Conservation (phyloP, 2,329 filamentous ascomycete genomes). For the Fusarium abutilonis region DNA sequence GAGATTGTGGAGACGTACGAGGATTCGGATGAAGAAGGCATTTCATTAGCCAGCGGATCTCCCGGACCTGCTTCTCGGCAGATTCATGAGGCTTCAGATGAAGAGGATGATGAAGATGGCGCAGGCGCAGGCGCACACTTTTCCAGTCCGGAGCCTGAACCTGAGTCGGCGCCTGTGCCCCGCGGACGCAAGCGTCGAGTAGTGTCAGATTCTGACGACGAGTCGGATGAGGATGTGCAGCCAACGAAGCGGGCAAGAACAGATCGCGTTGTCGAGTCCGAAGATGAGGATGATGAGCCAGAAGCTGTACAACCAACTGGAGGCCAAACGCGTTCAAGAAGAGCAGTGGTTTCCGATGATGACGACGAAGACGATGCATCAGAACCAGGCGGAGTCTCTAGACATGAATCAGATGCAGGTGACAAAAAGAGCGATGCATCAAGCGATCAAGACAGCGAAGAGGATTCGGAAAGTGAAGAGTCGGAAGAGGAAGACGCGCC, state of each 20-base stretch:
- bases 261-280: constrained; percentile 30
- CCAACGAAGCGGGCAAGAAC: constrained; percentile 43
- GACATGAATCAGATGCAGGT: constrained; percentile 4
- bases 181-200: constrained; percentile 45
- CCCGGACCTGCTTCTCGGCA: constrained; percentile 1
- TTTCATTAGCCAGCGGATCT: constrained; percentile 24
- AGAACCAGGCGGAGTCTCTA: constrained; percentile 27
- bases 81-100: constrained; percentile 20
- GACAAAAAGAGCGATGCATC: background rate
- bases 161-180: constrained; percentile 10
- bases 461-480: constrained; percentile 11
- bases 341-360: constrained; percentile 16
- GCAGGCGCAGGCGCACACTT: constrained; percentile 40
- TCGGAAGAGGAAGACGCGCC: constrained; percentile 28
- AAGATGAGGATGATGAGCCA: constrained; percentile 37
- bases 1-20: constrained; percentile 43
- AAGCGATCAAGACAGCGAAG: constrained; percentile 8
- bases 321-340: constrained; percentile 2
- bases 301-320: background rate
- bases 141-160: constrained; percentile 46
- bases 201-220: constrained; percentile 48
- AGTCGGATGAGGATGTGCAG: constrained; percentile 35
- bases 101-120: constrained; percentile 23
- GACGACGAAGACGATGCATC: constrained; percentile 35
- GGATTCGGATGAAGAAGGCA: constrained; percentile 45